Evolutionary conservation across 768 basidiomycete species (phyloP), one percentile per base, ranked within the genome.

Genomic region (Phaeotremella fagi): DNA sequence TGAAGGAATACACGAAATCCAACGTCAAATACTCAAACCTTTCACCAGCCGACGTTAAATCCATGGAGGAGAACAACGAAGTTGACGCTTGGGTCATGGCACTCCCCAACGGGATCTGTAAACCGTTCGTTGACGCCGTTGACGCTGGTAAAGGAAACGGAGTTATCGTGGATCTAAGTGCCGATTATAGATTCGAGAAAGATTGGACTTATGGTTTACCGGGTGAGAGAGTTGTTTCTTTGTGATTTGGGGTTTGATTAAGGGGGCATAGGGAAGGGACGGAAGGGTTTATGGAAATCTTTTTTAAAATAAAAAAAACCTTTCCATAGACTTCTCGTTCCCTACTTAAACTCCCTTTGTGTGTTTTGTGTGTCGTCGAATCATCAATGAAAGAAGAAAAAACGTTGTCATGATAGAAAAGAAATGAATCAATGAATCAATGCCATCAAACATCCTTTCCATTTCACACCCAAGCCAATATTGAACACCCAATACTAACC

Each of bases 81-180:
- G 90, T 99, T 16, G 94, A 99, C 70, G 94, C 90, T 7, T 99
- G 95, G 94, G 83, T 98, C 48, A 92, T 97, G 88, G 95, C 95
- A 2, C 81, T 99, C 44, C 95, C 95, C n/a, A 99, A 98, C 62
- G 95, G 95, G 18, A 82, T 90, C 22, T 87, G 88, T 78, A 91
- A 92, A 75, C 92, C 92, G 0, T 99, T 94, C 71, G 90, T 99
- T 28, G 90, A 92, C 66, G 94, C 94, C 15, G 77, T 99, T 44
- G 90, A 95, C 66, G 80, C 82, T 31, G 89, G 85, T 4, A 78
- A 85, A 14, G 75, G 76, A 28, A 78, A 80, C 37, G 88, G 90
- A 61, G 88, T 94, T 18, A 77, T 98, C 31, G 85, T 98, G 31
- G 95, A 99, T 71, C 76, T 99, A 55, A 82, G 90, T 66, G 95